Base-by-base conservation (phyloP, 768 basidiomycete species). In the Ramaria sp. region DNA sequence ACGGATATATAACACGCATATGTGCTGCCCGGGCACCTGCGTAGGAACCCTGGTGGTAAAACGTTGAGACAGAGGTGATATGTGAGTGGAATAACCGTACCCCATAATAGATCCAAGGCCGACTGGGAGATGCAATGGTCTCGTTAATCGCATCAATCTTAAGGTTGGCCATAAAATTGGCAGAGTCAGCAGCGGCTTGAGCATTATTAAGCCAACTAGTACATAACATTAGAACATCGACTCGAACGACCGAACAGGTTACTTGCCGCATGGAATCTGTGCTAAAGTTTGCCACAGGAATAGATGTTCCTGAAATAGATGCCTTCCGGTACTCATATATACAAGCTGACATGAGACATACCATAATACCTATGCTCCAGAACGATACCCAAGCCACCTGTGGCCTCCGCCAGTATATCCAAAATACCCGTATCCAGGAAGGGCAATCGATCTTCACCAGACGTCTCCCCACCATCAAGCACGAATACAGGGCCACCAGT, bases 281-380 rank as follows among this genome's bases (percentile, higher is more conserved):
- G 3, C 87, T 82, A 57, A 95, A 77, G 68, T 90, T 82, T 30
- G 72, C 60, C 20, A 90, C 86, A 1, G 89, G 86, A 11, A 89
- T 74, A 7, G 91, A 93, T 46, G 79, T 65, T 17, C 88, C 88
- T 89, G 53, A 19, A 31, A 10, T 31, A 27, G 33, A 13, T 22
- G 17, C 47, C 34, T 22, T 49, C 11, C 57, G 45, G 45, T 31
- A 61, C 62, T 51, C 65, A 51, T 63, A 59, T 41, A 57, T 54
- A 53, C 43, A 20, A 37, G 20, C 20, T 12, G 51, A 11, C n/a
- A 37, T n/a, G 7, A 30, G 27, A 63, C 72, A 15, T 57, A 72
- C 92, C 91, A 66, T 95, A 95, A 68, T 87, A 92, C 60, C 93
- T 79, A 68, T 97, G 93, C 67, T 97, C 93, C 37, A 97, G 75